phyloP scores from a whole-genome alignment of 352 stramenopile species.

The Blastocystis sp. region DNA sequence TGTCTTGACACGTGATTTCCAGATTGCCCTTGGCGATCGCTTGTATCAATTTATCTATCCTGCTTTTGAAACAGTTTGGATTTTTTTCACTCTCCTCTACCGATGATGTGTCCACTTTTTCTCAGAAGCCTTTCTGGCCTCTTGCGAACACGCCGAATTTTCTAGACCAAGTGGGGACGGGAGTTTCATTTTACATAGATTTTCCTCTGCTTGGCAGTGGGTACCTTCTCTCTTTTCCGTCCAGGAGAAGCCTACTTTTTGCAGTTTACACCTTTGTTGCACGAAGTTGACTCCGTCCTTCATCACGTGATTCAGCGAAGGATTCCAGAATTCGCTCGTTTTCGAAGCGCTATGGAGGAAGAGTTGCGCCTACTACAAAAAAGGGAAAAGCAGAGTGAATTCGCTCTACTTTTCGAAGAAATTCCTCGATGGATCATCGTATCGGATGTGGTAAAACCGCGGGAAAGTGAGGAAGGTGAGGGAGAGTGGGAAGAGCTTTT shows the following conservation, averaged over 20 bases:
- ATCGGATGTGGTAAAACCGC: not conserved
- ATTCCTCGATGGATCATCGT: not conserved
- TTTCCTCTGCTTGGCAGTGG: not conserved
- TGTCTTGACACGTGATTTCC: not conserved
- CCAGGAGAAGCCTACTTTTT: not conserved
- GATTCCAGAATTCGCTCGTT: not conserved
- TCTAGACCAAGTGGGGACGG: not conserved
- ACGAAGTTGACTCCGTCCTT: not conserved
- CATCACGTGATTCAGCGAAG: not conserved
- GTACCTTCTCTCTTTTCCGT: not conserved
- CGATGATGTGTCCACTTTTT: not conserved
- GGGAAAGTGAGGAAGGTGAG: not conserved
- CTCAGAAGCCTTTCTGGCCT: not conserved
- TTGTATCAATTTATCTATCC: conserved; percentile 38
- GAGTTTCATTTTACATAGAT: not conserved
- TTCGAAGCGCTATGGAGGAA: not conserved
- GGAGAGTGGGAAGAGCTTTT: not conserved
- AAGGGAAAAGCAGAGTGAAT: not conserved
- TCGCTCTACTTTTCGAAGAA: not conserved
- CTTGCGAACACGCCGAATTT: not conserved
- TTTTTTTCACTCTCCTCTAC: not conserved
- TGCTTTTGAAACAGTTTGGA: not conserved
- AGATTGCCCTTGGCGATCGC: conserved; percentile 11
- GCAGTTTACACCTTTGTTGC: not conserved
- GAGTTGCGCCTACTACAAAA: not conserved